These are phyloP conservation scores for Benincasa hispida DNA, from an alignment of 306 rosid genomes.

Conservation along the genomic window DNA sequence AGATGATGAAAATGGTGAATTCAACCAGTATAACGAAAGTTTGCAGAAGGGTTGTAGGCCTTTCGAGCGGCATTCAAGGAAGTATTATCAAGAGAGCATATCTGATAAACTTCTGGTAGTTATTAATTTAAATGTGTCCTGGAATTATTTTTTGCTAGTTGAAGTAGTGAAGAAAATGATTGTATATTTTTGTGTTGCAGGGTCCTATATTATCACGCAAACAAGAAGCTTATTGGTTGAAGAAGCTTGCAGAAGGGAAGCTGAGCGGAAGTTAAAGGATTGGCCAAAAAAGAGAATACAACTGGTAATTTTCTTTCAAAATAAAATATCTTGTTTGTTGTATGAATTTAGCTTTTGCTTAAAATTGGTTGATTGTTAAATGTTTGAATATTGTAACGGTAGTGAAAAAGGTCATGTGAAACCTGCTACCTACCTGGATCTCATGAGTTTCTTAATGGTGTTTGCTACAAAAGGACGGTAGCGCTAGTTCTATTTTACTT, in stretches of 20 bases:
- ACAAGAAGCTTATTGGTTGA: constrained; percentile 72
- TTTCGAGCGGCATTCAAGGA: constrained; percentile 68
- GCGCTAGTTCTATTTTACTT: background rate
- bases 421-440: constrained; percentile 55
- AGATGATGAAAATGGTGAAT: constrained; percentile 45
- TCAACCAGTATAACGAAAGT: constrained; percentile 56
- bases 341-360: background rate
- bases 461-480: constrained; percentile 99
- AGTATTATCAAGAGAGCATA: constrained; percentile 51
- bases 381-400: constrained; percentile 28
- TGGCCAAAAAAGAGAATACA: constrained; percentile 68
- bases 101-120: constrained; percentile 47
- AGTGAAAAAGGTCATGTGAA: constrained; percentile 75
- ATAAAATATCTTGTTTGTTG: background rate
- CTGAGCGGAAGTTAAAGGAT: constrained; percentile 54
- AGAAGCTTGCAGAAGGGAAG: constrained; percentile 82
- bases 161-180: background rate
- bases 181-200: constrained; percentile 27
- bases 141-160: constrained; percentile 1
- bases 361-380: background rate
- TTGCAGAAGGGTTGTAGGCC: constrained; percentile 76
- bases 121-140: background rate
- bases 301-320: constrained; percentile 34
- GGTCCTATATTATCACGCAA: constrained; percentile 74
- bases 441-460: constrained; percentile 58